Conservation (phyloP, 2,329 filamentous ascomycete species). For the Epichloe gansuensis region DNA sequence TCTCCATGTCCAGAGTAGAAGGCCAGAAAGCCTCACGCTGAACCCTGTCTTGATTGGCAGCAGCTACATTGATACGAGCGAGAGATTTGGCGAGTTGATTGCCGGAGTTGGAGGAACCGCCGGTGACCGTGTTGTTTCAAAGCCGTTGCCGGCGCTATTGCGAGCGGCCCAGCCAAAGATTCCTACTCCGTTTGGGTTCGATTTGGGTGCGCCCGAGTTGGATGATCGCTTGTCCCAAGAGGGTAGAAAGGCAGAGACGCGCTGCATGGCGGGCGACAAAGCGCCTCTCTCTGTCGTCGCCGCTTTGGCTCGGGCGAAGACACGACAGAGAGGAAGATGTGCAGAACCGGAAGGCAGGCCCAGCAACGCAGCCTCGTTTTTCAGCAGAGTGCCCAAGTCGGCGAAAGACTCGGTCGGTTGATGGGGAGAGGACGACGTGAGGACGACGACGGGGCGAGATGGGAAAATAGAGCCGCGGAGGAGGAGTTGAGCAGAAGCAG, state of each 20-base stretch:
- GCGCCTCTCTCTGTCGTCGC: conserved; percentile 23
- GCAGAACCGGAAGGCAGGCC: conserved; percentile 11
- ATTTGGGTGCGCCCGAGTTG: conserved; percentile 16
- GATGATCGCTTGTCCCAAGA: conserved; percentile 33
- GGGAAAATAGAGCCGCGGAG: neutral
- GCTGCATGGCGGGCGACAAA: conserved; percentile 27
- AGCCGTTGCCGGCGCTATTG: conserved; percentile 29
- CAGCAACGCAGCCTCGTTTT: conserved; percentile 7
- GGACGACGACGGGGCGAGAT: neutral
- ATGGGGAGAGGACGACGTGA: neutral
- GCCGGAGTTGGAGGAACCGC: neutral
- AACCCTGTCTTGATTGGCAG: conserved; percentile 21
- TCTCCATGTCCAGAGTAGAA: conserved; percentile 73
- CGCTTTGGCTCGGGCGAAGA: conserved; percentile 21
- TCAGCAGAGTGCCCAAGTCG: conserved; percentile 2
- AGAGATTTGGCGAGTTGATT: conserved; percentile 10
- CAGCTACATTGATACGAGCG: conserved; percentile 22
- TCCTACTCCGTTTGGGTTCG: conserved; percentile 8
- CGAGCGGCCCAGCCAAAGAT: conserved; percentile 34
- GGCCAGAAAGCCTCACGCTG: conserved; percentile 69
- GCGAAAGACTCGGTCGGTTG: neutral
- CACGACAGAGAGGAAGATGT: conserved; percentile 20
- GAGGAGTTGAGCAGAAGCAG: neutral
- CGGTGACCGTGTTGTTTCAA: conserved; percentile 3
- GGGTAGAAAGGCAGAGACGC: conserved; percentile 31